Evolutionary conservation across 2,329 filamentous ascomycete genomes (phyloP).

Genomic region (Ophiostoma fasciatum): DNA sequence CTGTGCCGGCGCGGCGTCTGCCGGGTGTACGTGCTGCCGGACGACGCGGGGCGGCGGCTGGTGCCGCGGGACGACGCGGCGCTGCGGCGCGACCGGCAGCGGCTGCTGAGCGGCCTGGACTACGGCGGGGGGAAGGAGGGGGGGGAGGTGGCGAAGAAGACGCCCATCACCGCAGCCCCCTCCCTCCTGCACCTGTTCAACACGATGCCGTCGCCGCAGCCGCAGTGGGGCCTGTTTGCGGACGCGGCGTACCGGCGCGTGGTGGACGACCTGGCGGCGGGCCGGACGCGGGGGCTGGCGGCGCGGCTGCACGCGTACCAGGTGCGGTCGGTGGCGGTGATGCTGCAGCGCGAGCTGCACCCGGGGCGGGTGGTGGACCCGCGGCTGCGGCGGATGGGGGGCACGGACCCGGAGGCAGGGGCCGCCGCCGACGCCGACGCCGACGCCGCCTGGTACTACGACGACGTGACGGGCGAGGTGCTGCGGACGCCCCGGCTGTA

Average conservation of each 20-base stretch:
- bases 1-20: conserved; percentile 18
- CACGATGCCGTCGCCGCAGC: conserved; percentile 51
- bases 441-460: conserved; percentile 48
- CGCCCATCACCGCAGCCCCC: conserved; percentile 19
- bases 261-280: conserved; percentile 39
- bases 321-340: conserved; percentile 60
- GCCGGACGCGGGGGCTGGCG: conserved; percentile 39
- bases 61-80: conserved; percentile 33
- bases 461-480: conserved; percentile 46
- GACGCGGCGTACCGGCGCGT: conserved; percentile 37
- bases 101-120: conserved; percentile 39
- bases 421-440: conserved; percentile 44
- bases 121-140: conserved; percentile 28
- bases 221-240: conserved; percentile 31
- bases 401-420: conserved; percentile 61
- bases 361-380: conserved; percentile 57
- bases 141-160: conserved; percentile 5
- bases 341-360: conserved; percentile 67
- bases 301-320: conserved; percentile 67
- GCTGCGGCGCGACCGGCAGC: conserved; percentile 30
- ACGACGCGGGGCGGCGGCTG: conserved; percentile 42
- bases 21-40: conserved; percentile 49
- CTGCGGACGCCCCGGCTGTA: conserved; percentile 55
- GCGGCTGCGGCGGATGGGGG: conserved; percentile 46
- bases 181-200: conserved; percentile 63